phyloP scores from a whole-genome alignment of 2,329 filamentous ascomycete species.

The Aspergillus hortae region DNA sequence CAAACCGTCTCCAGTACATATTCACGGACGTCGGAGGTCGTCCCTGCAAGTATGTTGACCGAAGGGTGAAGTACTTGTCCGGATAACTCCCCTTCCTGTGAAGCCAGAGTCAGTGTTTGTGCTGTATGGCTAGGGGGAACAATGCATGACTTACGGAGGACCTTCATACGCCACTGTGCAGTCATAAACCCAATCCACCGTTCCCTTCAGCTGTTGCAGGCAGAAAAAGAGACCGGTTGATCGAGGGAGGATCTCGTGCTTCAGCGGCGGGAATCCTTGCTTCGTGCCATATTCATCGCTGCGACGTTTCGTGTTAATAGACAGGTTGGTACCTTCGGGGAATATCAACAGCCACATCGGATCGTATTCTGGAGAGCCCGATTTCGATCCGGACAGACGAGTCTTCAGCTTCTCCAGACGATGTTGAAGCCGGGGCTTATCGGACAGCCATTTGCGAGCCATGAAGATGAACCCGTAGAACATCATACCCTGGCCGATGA shows the following conservation, averaged over 20 bases:
- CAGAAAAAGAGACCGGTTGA: conserved; percentile 61
- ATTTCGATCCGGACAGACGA: conserved; percentile 47
- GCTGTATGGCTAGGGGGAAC: not conserved
- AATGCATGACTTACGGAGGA: conserved; percentile 65
- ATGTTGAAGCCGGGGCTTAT: conserved; percentile 57
- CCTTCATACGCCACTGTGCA: conserved; percentile 96
- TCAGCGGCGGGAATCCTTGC: conserved; percentile 54
- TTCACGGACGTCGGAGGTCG: conserved; percentile 91
- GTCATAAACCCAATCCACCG: conserved; percentile 63
- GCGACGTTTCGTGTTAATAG: conserved; percentile 51
- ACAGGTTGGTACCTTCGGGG: conserved; percentile 63
- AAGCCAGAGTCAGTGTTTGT: not conserved
- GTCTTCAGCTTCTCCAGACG: conserved; percentile 56
- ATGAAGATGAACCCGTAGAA: conserved; percentile 67
- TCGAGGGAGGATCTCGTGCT: conserved; percentile 58
- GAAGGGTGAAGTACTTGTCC: conserved; percentile 85
- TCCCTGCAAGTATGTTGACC: conserved; percentile 83
- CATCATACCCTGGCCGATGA: conserved; percentile 61
- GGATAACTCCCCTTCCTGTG: conserved; percentile 72
- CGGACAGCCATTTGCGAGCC: conserved; percentile 59
- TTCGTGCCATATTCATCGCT: conserved; percentile 58
- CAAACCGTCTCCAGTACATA: conserved; percentile 91
- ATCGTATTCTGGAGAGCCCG: conserved; percentile 46
- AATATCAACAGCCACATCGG: conserved; percentile 68
- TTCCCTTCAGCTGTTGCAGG: conserved; percentile 55